Evolutionary conservation across 1,139 yeast species (phyloP).

Genomic region (Hyphopichia pseudoburtonii): DNA sequence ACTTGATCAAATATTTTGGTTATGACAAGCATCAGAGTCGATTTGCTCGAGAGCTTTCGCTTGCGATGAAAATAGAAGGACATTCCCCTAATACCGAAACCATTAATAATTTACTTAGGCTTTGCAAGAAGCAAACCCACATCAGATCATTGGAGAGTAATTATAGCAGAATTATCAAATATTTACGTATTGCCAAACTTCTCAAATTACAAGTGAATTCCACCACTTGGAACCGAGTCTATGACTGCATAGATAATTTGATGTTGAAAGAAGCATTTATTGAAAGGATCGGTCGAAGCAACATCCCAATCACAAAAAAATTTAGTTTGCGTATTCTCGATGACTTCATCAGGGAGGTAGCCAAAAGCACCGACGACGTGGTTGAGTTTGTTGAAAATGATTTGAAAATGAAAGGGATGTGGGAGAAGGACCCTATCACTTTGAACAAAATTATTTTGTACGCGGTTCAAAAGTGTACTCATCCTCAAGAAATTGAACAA

Average conservation of each 20-base stretch:
- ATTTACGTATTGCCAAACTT: constrained; percentile 27
- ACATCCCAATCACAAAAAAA: constrained; percentile 34
- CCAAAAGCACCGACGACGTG: constrained; percentile 25
- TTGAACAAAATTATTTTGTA: constrained; percentile 31
- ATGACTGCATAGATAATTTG: constrained; percentile 38
- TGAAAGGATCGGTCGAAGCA: constrained; percentile 28
- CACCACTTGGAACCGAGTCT: constrained; percentile 38
- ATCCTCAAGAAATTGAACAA: constrained; percentile 12
- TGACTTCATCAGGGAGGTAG: constrained; percentile 32
- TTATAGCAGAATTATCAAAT: constrained; percentile 29
- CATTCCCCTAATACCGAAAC: constrained; percentile 42
- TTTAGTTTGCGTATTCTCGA: constrained; percentile 32
- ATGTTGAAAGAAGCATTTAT: constrained; percentile 39
- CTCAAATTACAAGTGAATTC: constrained; percentile 34
- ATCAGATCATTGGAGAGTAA: constrained; percentile 36
- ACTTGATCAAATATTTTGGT: constrained; percentile 44
- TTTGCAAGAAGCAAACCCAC: constrained; percentile 32
- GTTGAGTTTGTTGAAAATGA: constrained; percentile 36
- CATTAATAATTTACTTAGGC: constrained; percentile 36
- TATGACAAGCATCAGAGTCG: constrained; percentile 41
- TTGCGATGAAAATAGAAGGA: constrained; percentile 46
- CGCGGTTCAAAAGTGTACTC: constrained; percentile 11
- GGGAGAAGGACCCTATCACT: constrained; percentile 33
- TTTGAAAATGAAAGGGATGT: constrained; percentile 21
- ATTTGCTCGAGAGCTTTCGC: constrained; percentile 41